Conservation (phyloP, 2,329 filamentous ascomycete genomes). For the Neurospora sp. region DNA sequence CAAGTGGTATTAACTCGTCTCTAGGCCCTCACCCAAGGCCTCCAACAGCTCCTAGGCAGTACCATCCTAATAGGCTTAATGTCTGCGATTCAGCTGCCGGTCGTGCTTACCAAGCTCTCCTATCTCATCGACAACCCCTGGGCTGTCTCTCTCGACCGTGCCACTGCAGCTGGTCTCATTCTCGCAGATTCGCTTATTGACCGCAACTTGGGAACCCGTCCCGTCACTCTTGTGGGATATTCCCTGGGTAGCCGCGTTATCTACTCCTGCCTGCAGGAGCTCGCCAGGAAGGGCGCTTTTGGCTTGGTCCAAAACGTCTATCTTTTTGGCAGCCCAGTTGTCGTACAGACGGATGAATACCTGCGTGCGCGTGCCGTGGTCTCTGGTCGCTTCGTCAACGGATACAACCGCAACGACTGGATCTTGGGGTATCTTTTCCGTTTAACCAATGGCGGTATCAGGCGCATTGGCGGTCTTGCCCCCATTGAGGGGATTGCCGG, state of each 20-base stretch:
- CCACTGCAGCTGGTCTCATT: constrained; percentile 80
- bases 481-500: constrained; percentile 67
- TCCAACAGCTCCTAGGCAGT: constrained; percentile 88
- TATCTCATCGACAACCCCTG: constrained; percentile 98
- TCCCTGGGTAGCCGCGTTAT: constrained; percentile 89
- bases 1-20: background rate
- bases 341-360: constrained; percentile 87
- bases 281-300: constrained; percentile 72
- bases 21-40: constrained; percentile 84
- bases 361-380: constrained; percentile 73
- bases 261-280: constrained; percentile 80
- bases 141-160: constrained; percentile 90
- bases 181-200: constrained; percentile 90
- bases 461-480: constrained; percentile 75
- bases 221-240: constrained; percentile 89
- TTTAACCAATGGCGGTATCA: constrained; percentile 84
- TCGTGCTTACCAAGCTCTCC: constrained; percentile 84
- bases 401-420: constrained; percentile 93
- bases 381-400: constrained; percentile 87
- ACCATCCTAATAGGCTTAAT: constrained; percentile 84
- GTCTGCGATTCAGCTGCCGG: constrained; percentile 84
- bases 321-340: constrained; percentile 83
- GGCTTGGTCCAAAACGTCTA: constrained; percentile 93
- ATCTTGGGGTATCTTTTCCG: constrained; percentile 95
- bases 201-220: constrained; percentile 79